A percentile compares a stretch with the other conserved stretches of the same genome.
phyloP scores from a whole-genome alignment of 768 basidiomycete genomes.

The Auriscalpium vulgare region DNA sequence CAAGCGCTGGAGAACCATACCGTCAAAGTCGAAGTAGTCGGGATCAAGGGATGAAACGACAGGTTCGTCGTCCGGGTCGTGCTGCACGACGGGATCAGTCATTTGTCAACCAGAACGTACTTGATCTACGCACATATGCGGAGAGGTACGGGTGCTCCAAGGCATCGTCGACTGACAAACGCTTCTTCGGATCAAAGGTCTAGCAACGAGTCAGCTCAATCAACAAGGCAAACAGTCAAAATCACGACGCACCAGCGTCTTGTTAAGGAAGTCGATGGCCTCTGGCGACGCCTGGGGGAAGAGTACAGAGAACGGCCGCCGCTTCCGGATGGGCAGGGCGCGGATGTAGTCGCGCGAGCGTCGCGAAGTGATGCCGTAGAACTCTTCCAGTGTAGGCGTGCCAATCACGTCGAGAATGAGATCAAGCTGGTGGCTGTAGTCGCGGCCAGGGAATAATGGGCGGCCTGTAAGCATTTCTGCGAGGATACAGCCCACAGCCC shows the following conservation, averaged over 20 bases:
- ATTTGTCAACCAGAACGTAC: neutral
- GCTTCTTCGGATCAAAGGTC: conserved; percentile 86
- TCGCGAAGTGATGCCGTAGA: conserved; percentile 80
- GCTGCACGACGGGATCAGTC: conserved; percentile 31
- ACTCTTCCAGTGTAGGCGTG: conserved; percentile 85
- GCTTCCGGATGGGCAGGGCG: conserved; percentile 76
- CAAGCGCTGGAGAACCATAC: conserved; percentile 31
- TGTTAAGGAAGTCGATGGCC: conserved; percentile 65
- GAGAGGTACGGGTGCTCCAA: conserved; percentile 76
- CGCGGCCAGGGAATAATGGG: conserved; percentile 82
- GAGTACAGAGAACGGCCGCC: conserved; percentile 56
- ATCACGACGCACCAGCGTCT: conserved; percentile 46
- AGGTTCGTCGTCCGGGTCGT: conserved; percentile 89
- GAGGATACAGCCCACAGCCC: conserved; percentile 69
- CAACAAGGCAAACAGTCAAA: neutral
- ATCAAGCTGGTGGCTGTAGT: conserved; percentile 83
- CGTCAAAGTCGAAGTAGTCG: conserved; percentile 87
- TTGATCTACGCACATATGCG: conserved; percentile 52
- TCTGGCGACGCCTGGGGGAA: conserved; percentile 73
- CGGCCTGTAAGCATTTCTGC: conserved; percentile 78
- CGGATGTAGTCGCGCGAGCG: conserved; percentile 85
- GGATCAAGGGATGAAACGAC: conserved; percentile 70
- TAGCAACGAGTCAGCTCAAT: conserved; percentile 15
- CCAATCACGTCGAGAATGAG: conserved; percentile 86
- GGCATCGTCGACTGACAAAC: conserved; percentile 76